Base-by-base conservation (phyloP, 169 alveolate species). In the Cystoisospora suis region DNA sequence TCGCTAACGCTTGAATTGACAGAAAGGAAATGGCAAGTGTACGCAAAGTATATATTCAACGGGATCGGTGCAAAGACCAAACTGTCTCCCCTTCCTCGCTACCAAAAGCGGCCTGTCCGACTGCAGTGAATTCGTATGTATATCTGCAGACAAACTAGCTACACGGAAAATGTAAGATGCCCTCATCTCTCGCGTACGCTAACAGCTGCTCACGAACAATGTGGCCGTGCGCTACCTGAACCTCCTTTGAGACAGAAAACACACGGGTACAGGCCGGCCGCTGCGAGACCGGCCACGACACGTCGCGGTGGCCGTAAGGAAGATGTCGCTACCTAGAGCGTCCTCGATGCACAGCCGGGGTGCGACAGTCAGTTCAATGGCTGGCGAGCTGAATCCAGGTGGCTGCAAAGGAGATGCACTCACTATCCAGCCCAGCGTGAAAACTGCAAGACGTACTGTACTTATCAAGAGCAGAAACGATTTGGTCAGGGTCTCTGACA, bases 391-490 rank as follows among this genome's bases (percentile, higher is more conserved):
- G 61, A 9, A 49, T 20, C 61, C n/a, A 9, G 61, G 61, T 49
- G 61, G 9, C 61, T 9, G n/a, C 61, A 49, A 20, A 49, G 20
- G 61, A 49, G 61, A 49, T 49, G 61, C 61, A 49, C 49, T 3
- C 46, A 7, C 81, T 3, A 17, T 5, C 81, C 4, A n/a, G 36
- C 23, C 4, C 34, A 7, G 46, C 4, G 27, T 7, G 36, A 3
- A 7, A 12, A 29, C 20, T 17, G 42, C 9, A 7, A 3, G 15
- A n/a, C 81, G 6, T 44, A 45, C 59, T 75, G 45, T 75, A 45
- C n/a, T 75, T 75, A 44, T 75, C 65, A 5, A 75, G 86, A 15
- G 59, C 86, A 23, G 86, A 58, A 34, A 75, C 86, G 23, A 75
- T 75, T 45, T 75, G 69, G 65, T 75, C 86, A 29, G 86, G 86